These are phyloP conservation scores for Cucurbita argyrosperma DNA, from an alignment of 306 rosid species.

Conservation along the genomic window DNA sequence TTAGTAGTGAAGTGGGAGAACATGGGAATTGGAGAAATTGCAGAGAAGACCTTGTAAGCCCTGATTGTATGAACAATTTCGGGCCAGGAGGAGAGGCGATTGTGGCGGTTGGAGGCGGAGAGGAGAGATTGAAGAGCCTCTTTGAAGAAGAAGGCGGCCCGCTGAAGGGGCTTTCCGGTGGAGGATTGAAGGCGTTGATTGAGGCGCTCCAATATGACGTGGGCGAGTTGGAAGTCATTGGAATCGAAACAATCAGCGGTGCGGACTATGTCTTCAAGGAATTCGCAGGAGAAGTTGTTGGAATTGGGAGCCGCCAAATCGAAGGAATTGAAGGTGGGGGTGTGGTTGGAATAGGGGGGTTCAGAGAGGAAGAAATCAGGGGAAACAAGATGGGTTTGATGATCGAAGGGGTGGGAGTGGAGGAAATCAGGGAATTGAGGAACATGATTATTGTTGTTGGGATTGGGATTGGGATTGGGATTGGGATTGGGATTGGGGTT, in stretches of 20 bases:
- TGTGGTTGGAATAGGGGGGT: conserved; percentile 19
- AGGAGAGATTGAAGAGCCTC: conserved; percentile 69
- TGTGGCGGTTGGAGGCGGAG: conserved; percentile 33
- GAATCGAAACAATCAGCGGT: conserved; percentile 74
- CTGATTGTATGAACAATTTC: conserved; percentile 57
- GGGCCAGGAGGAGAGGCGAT: conserved; percentile 34
- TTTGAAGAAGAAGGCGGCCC: conserved; percentile 61
- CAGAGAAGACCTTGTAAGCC: conserved; percentile 56
- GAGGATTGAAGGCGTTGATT: conserved; percentile 44
- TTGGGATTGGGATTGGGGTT: neutral
- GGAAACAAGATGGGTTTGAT: conserved; percentile 18
- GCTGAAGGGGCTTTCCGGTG: conserved; percentile 36
- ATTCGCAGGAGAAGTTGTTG: conserved; percentile 31
- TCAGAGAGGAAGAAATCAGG: conserved; percentile 36
- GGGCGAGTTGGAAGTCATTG: conserved; percentile 42
- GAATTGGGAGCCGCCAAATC: conserved; percentile 11
- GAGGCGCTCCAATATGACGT: conserved; percentile 60
- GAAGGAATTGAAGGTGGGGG: neutral
- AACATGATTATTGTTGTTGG: neutral
- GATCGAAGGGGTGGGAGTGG: conserved; percentile 36
- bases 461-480: neutral
- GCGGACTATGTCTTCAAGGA: conserved; percentile 53
- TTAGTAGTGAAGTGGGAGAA: conserved; percentile 80
- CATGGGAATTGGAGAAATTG: conserved; percentile 64
- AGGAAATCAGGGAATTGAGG: conserved; percentile 31